A percentile compares a stretch with the other conserved stretches of the same genome.
Evolutionary conservation across 2,329 filamentous ascomycete species (phyloP).

Genomic region (Aureobasidium sp.): DNA sequence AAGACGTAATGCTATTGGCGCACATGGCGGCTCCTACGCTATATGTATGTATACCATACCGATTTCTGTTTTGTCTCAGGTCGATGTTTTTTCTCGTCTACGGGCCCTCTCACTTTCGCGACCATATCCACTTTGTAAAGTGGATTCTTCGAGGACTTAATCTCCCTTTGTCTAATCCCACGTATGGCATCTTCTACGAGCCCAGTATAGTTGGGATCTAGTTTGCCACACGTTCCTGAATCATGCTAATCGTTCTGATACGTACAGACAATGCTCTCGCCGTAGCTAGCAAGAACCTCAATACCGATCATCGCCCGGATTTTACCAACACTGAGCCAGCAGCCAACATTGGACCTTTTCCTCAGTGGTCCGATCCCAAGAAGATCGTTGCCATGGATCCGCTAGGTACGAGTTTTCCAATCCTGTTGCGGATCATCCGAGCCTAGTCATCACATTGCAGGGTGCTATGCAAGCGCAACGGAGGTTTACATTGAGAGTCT

Average conservation of each 20-base stretch:
- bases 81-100: neutral
- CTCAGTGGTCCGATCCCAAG: constrained; percentile 59
- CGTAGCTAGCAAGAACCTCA: constrained; percentile 81
- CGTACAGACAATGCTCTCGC: constrained; percentile 62
- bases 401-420: constrained; percentile 39
- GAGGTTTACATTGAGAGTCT: neutral
- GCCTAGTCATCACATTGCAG: neutral
- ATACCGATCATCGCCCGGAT: constrained; percentile 68
- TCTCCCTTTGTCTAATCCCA: neutral
- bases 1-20: constrained; percentile 48
- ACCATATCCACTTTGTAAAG: neutral
- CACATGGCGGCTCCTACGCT: constrained; percentile 83
- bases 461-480: neutral
- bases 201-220: neutral
- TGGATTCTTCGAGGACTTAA: neutral
- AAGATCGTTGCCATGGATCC: constrained; percentile 99
- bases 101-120: neutral
- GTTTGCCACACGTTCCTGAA: too few species aligned
- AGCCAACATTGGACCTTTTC: constrained; percentile 78
- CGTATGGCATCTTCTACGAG: neutral
- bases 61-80: neutral
- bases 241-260: neutral
- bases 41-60: constrained; percentile 52
- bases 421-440: too few species aligned
- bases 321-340: constrained; percentile 86